Evolutionary conservation across 164 flowering plant genomes (phyloP).

Genomic region (Sedum album): DNA sequence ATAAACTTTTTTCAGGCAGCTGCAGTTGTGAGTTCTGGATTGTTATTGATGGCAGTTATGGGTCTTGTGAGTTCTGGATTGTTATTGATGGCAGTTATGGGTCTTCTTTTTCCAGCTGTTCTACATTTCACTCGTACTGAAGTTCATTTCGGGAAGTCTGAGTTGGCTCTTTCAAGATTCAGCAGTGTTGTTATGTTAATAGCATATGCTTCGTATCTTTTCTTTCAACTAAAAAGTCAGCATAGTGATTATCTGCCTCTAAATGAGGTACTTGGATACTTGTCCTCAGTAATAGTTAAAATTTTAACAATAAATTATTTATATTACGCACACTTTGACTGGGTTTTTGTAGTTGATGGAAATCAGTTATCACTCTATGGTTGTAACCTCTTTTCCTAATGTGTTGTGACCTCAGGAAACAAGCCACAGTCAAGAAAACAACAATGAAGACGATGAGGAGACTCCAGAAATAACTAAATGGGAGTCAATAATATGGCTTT

Average conservation of each 20-base stretch:
- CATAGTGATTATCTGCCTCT: slow-evolving; percentile 29
- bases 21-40: slow-evolving; percentile 59
- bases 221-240: slow-evolving; percentile 47
- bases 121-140: slow-evolving; percentile 59
- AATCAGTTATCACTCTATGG: background rate
- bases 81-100: slow-evolving; percentile 72
- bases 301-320: no score
- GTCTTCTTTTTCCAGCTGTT: slow-evolving; percentile 57
- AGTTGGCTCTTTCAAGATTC: slow-evolving; percentile 66
- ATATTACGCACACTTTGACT: no score
- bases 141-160: slow-evolving; percentile 55
- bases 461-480: slow-evolving; percentile 51
- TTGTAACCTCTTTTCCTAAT: background rate
- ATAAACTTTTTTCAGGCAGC: slow-evolving; percentile 33
- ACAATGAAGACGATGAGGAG: slow-evolving; percentile 43
- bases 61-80: slow-evolving; percentile 64
- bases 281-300: background rate
- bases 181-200: slow-evolving; percentile 63
- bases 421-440: slow-evolving; percentile 22
- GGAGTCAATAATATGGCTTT: slow-evolving; percentile 60
- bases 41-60: slow-evolving; percentile 73
- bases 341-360: no score
- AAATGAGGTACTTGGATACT: slow-evolving; percentile 28
- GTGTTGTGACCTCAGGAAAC: slow-evolving; percentile 24
- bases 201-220: slow-evolving; percentile 49